Conservation (phyloP, 2,329 filamentous ascomycete species). For the Talaromyces sp. region DNA sequence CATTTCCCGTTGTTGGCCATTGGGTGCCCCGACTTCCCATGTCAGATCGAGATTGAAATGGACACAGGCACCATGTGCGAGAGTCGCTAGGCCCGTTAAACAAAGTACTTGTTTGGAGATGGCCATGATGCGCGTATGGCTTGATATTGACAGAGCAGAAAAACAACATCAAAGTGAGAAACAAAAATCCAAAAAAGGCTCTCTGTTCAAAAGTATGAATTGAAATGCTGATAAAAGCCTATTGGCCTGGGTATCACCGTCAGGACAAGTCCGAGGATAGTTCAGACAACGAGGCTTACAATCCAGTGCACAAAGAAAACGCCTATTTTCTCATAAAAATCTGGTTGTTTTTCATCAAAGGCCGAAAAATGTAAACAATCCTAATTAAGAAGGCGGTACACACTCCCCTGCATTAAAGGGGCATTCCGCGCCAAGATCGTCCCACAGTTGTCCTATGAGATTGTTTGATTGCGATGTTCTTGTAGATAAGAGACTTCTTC, state of each 20-base stretch:
- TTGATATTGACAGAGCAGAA: not conserved
- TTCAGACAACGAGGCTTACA: not conserved
- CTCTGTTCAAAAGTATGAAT: not conserved
- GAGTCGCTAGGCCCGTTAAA: not conserved
- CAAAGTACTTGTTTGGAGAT: not conserved
- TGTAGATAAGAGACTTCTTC: not conserved
- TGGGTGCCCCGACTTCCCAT: constrained; percentile 16
- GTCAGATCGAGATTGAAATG: constrained; percentile 15
- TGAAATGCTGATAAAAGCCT: not conserved
- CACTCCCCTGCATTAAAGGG: not conserved
- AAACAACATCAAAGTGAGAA: not conserved
- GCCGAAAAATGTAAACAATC: not conserved
- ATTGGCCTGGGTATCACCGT: not conserved
- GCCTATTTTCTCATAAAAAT: not conserved
- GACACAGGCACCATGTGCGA: constrained; percentile 6
- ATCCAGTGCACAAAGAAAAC: not conserved
- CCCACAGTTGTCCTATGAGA: not conserved
- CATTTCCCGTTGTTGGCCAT: constrained; percentile 19
- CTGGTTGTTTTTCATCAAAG: not conserved
- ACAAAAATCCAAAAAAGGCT: not conserved
- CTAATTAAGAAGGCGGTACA: not conserved
- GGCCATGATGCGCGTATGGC: not conserved
- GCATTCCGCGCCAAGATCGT: not conserved
- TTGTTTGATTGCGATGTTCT: not conserved
- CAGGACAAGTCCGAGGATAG: not conserved